A percentile compares a stretch with the other conserved stretches of the same genome.
Evolutionary conservation across 192 early-diverging fungal genomes (phyloP).

Genomic region (Podila epicladia): DNA sequence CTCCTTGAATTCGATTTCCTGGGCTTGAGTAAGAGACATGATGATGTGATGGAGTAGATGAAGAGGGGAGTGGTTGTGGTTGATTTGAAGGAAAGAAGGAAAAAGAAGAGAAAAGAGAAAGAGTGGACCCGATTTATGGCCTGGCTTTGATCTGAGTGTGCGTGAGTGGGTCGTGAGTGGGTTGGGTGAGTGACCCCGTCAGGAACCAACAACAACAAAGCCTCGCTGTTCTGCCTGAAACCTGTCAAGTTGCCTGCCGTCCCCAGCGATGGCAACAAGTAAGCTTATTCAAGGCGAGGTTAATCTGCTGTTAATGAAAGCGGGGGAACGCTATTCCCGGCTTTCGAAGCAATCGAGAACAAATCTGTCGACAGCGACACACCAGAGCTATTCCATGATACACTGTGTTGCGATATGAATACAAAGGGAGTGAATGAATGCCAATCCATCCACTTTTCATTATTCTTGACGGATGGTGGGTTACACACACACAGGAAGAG

Average conservation of each 20-base stretch:
- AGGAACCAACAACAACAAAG: no score
- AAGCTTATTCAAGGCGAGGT: no score
- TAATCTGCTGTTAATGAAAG: no score
- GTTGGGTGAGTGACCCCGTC: background rate
- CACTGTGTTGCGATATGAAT: no score
- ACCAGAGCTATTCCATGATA: no score
- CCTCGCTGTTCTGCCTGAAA: background rate
- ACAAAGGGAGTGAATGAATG: background rate
- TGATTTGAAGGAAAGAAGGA: constrained; percentile 6
- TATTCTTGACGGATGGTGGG: no score
- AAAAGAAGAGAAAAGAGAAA: constrained; percentile 6
- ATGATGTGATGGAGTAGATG: background rate
- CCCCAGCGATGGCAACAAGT: no score
- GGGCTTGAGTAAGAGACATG: constrained; percentile 36
- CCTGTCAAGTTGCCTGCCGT: background rate
- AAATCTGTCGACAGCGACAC: no score
- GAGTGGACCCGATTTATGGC: constrained; percentile 1
- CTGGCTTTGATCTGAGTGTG: background rate
- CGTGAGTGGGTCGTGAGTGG: background rate
- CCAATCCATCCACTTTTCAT: background rate
- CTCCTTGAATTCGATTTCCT: constrained; percentile 55
- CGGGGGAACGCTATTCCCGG: no score
- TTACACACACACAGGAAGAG: background rate
- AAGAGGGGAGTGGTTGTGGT: background rate
- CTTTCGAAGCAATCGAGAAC: no score